Percentiles rank a stretch among this genome's conserved stretches.
These are phyloP conservation scores for Colletotrichum agaves DNA, from an alignment of 2,329 filamentous ascomycete species.

Conservation along the genomic window DNA sequence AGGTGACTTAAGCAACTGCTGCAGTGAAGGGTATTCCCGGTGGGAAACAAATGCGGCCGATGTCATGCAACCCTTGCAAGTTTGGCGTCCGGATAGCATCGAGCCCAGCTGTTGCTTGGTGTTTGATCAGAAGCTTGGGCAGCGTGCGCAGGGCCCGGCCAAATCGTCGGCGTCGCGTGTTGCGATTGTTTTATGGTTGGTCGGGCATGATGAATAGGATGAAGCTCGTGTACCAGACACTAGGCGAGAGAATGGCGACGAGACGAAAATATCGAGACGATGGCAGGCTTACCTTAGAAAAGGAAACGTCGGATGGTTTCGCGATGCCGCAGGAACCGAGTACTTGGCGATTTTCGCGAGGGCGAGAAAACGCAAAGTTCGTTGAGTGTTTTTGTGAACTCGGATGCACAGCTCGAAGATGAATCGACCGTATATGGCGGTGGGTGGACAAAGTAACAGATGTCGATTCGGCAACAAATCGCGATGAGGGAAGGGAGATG, in stretches of 20 bases:
- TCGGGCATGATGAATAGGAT: neutral
- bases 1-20: neutral
- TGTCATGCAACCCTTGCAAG: conserved; percentile 11
- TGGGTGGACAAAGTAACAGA: neutral
- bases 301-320: conserved; percentile 16
- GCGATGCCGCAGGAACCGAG: conserved; percentile 1
- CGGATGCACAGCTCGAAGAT: neutral
- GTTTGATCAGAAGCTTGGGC: neutral
- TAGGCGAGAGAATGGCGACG: neutral
- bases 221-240: conserved; percentile 27
- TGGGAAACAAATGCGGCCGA: conserved; percentile 14
- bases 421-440: neutral
- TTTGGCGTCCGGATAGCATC: neutral
- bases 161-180: neutral
- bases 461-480: conserved; percentile 17
- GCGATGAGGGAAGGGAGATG: neutral
- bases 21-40: conserved; percentile 19
- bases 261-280: neutral
- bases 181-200: neutral
- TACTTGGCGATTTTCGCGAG: neutral
- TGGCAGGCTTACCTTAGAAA: conserved; percentile 21
- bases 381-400: neutral
- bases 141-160: neutral
- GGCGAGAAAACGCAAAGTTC: neutral
- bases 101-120: neutral